Evolutionary conservation across 495 filamentous ascomycete species (phyloP).

Genomic region (Penicillium egyptiacum): DNA sequence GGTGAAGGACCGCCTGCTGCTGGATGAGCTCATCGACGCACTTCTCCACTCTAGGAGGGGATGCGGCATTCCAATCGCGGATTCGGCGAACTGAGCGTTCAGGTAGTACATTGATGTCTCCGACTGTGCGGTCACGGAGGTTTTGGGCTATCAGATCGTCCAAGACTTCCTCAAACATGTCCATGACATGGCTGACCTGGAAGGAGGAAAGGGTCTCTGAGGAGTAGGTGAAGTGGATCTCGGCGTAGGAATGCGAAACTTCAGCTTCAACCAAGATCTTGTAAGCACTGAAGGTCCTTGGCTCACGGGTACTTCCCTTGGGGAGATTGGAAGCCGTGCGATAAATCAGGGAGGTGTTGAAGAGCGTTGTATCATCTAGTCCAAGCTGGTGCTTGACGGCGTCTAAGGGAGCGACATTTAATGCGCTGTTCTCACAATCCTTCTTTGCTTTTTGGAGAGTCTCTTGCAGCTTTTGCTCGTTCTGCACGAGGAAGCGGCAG

Average conservation of each 20-base stretch:
- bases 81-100: conserved; percentile 32
- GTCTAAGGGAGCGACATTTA: conserved; percentile 39
- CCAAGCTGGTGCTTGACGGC: conserved; percentile 43
- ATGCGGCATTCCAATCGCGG: conserved; percentile 37
- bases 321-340: conserved; percentile 13
- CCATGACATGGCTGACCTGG: conserved; percentile 40
- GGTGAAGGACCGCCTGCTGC: conserved; percentile 33
- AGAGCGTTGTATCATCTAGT: conserved; percentile 40
- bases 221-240: conserved; percentile 43
- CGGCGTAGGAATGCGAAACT: conserved; percentile 37
- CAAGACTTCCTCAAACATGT: conserved; percentile 41
- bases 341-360: conserved; percentile 54
- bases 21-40: conserved; percentile 53
- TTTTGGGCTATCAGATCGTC: conserved; percentile 36
- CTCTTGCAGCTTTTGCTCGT: conserved; percentile 35
- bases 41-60: conserved; percentile 34
- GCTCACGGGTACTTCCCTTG: conserved; percentile 10
- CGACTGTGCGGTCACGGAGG: conserved; percentile 27
- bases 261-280: conserved; percentile 59
- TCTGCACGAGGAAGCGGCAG: conserved; percentile 38
- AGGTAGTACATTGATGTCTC: conserved; percentile 36
- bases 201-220: conserved; percentile 35
- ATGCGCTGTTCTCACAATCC: conserved; percentile 35
- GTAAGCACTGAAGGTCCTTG: conserved; percentile 41
- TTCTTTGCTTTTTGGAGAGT: conserved; percentile 37